Base-by-base conservation (phyloP, 2,329 filamentous ascomycete species). In the Didymella exigua region DNA sequence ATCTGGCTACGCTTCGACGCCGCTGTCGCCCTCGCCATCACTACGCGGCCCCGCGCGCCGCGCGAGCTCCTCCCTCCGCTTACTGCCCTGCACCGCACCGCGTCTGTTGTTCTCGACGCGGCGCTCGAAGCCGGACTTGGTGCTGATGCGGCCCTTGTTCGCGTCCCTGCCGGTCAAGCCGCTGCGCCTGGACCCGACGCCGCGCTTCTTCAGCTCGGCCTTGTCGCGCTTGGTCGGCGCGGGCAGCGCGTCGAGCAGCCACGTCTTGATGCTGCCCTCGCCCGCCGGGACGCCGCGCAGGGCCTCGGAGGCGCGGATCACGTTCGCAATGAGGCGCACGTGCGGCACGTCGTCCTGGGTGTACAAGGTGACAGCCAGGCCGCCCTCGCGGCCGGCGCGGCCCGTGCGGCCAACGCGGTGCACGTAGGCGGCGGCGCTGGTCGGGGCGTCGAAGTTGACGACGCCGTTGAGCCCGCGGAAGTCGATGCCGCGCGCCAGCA, bases 391-490 rank as follows among this genome's bases (percentile, higher is more conserved):
- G 0, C 95, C 95, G 0, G 93, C 95, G 19, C 95, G 84, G 0
- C 93, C 95, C 0, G 95, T 98, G 41, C 95, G 85, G 0, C 95
- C 95, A 0, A 95, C 92, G 10, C 95, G 90, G 76, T 99, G 95
- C 6, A 99, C 89, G 71, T 99, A 99, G 1, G 86, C 87, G 0
- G 93, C 93, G 5, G 89, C 89, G 0, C 90, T 93, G n/a, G 88
- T 91, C 0, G 95, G 95, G 8, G 97, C 91, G 74, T 99, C 95
- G 77, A 97, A 99, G 77, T 98, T 99, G 46, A 99, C 90, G 0
- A 99, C 93, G 40, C 93, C 92, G 68, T 97, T 97, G 60, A 99
- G 88, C 44, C 95, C 95, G 8, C 90, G 87, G 78, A 99, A 97
- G 75, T 99, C 95, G 34, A 99, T 88, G 18, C 95, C 95, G 29